These are phyloP conservation scores for Ilyonectria sp. DNA, from an alignment of 2,329 filamentous ascomycete genomes.

Conservation along the genomic window DNA sequence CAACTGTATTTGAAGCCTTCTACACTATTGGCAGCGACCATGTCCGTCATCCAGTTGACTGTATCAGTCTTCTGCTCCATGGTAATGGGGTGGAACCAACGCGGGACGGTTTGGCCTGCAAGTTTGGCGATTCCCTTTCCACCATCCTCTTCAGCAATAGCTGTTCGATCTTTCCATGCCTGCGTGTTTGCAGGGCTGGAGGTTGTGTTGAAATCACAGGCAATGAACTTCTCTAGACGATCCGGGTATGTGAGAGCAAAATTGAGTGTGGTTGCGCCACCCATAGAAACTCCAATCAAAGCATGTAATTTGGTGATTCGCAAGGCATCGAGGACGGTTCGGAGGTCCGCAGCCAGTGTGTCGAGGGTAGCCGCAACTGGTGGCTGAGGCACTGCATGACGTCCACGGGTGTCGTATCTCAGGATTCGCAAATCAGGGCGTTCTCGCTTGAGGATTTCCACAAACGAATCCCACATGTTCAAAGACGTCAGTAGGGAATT, in stretches of 20 bases:
- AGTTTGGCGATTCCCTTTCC: conserved; percentile 75
- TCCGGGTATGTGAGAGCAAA: conserved; percentile 77
- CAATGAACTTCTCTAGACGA: conserved; percentile 73
- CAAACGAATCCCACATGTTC: conserved; percentile 85
- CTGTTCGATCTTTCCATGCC: conserved; percentile 85
- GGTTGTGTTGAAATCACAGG: conserved; percentile 84
- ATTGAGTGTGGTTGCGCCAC: conserved; percentile 83
- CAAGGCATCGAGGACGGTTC: conserved; percentile 76
- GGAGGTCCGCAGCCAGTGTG: conserved; percentile 78
- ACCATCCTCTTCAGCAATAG: conserved; percentile 71
- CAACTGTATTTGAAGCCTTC: conserved; percentile 78
- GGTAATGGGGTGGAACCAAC: conserved; percentile 81
- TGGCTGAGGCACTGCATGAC: conserved; percentile 65
- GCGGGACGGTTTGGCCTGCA: conserved; percentile 78
- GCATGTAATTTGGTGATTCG: conserved; percentile 77
- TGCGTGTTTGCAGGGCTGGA: conserved; percentile 81
- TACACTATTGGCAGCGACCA: conserved; percentile 79
- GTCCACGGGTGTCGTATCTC: conserved; percentile 83
- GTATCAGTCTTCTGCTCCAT: conserved; percentile 59
- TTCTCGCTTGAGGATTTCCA: conserved; percentile 71
- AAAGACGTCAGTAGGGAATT: conserved; percentile 87
- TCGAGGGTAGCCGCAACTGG: conserved; percentile 72
- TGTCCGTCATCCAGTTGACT: conserved; percentile 73
- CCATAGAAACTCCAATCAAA: conserved; percentile 84
- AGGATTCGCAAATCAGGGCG: conserved; percentile 80